phyloP scores from a whole-genome alignment of 208 protist genomes.

The Trypanosomatidae sp. region DNA sequence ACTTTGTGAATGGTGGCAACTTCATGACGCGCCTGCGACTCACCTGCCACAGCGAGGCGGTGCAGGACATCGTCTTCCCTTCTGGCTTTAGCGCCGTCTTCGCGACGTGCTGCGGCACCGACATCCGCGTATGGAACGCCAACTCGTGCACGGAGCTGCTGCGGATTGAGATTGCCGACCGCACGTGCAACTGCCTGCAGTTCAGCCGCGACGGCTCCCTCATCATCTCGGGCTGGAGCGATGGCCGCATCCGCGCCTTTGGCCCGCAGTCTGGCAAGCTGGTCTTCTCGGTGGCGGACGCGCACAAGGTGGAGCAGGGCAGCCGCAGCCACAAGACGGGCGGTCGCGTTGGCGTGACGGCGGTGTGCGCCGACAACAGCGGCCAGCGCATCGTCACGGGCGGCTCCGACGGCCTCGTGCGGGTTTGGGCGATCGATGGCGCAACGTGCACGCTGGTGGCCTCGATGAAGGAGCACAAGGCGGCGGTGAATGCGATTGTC shows the following conservation, averaged over 20 bases:
- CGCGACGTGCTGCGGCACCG: constrained; percentile 91
- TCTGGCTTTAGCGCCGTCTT: constrained; percentile 94
- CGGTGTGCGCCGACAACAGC: constrained; percentile 78
- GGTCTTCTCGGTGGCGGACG: constrained; percentile 96
- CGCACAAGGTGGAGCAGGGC: constrained; percentile 90
- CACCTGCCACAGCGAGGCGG: constrained; percentile 93
- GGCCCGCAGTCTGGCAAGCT: constrained; percentile 95
- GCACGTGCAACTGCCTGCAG: constrained; percentile 92
- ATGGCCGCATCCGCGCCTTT: constrained; percentile 95
- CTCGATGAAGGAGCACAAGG: constrained; percentile 97
- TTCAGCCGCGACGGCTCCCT: constrained; percentile 93
- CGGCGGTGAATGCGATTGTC: constrained; percentile 84
- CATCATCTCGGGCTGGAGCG: constrained; percentile 94
- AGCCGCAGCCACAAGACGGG: constrained; percentile 45
- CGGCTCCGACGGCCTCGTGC: constrained; percentile 93
- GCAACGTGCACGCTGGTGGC: constrained; percentile 85
- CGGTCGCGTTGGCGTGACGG: constrained; percentile 85
- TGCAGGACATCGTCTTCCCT: constrained; percentile 95
- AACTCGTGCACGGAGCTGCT: constrained; percentile 91
- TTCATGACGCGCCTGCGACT: constrained; percentile 89
- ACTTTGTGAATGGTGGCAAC: constrained; percentile 90
- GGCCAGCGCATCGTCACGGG: constrained; percentile 84
- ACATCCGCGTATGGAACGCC: constrained; percentile 96
- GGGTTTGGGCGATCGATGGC: constrained; percentile 84
- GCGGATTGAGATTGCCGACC: constrained; percentile 92